Evolutionary conservation across 2,329 filamentous ascomycete species (phyloP), one percentile per base, ranked within the genome.

Genomic region (Alternaria sp.): DNA sequence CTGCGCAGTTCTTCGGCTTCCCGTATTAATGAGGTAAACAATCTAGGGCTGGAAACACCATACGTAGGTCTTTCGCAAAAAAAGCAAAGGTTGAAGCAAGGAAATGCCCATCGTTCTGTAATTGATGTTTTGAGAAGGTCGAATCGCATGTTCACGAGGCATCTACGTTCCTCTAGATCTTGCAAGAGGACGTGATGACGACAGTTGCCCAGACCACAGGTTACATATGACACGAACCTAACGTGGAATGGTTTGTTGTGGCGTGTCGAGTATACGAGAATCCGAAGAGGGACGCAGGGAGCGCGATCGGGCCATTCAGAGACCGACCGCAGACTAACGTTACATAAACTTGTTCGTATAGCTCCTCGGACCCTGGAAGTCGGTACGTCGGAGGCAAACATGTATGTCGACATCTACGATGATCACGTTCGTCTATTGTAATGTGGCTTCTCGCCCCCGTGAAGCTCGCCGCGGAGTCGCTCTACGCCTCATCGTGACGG

Each of bases 201-300:
- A 25, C 8, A 30, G 9, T 49, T 25, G 30, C n/a, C 14, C 9
- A 36, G 3, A 36, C 14, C 20, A 36, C 8, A 10, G 14, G 25
- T 14, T n/a, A 25, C 20, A 11, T 7, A n/a, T 34, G 30, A 49
- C 22, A 8, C 8, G 20, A 18, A 49, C 22, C 46, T 32, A n/a
- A 38, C 36, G 32, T 38, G 25, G 34, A 25, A 27, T 50, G 14
- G 20, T 12, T 18, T 14, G 28, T 34, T 18, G 45, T 34, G n/a
- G 36, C 25, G 27, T 44, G 18, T 45, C 18, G 27, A n/a, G 40
- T 44, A 54, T 34, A 44, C 51, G 40, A 45, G 40, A 54, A 54
- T 54, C 27, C 51, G 34, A 51, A 8, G 20, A 28, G 4, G 32
- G 20, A 50, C 22, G 11, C 2, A 30, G 22, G n/a, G 22, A 44